Percentiles rank a stretch among this genome's conserved stretches.
phyloP scores from a whole-genome alignment of 1,284 basidiomycete genomes.

The Sphagnurus paluster region DNA sequence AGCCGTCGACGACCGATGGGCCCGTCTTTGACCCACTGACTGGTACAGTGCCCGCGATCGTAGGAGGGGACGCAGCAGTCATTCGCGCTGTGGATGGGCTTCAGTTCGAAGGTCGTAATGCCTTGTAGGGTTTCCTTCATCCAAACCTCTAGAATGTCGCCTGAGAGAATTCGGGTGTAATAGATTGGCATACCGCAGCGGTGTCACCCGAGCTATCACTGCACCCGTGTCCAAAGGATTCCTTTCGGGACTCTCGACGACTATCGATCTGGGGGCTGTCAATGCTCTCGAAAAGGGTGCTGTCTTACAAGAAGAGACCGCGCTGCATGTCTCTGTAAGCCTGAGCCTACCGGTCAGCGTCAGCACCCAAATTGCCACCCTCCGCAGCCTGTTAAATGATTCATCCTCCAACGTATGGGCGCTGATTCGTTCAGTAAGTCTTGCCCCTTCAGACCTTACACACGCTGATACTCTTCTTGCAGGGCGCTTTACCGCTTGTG shows the following conservation, averaged over 20 bases:
- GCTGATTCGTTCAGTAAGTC: slow-evolving; percentile 39
- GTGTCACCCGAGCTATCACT: slow-evolving; percentile 67
- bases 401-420: slow-evolving; percentile 29
- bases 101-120: slow-evolving; percentile 67
- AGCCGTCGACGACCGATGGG: slow-evolving; percentile 70
- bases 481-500: slow-evolving; percentile 50
- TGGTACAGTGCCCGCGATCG: slow-evolving; percentile 24
- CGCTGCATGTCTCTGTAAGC: slow-evolving; percentile 70
- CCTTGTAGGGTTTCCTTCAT: slow-evolving; percentile 40
- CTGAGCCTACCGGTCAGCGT: slow-evolving; percentile 44
- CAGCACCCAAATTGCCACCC: slow-evolving; percentile 63
- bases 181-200: slow-evolving; percentile 65
- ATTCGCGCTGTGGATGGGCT: slow-evolving; percentile 69
- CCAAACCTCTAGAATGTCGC: no score
- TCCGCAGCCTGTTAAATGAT: slow-evolving; percentile 39
- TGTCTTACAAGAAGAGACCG: slow-evolving; percentile 67
- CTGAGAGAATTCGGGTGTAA: no score
- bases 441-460: not conserved
- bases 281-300: slow-evolving; percentile 70
- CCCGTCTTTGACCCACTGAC: slow-evolving; percentile 49
- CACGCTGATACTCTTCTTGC: slow-evolving; percentile 1
- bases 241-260: slow-evolving; percentile 65
- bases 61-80: slow-evolving; percentile 42
- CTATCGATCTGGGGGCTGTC: slow-evolving; percentile 64
- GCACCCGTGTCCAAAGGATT: slow-evolving; percentile 58